These are phyloP conservation scores for Xylaria sp. DNA, from an alignment of 2,329 filamentous ascomycete species.

Conservation along the genomic window DNA sequence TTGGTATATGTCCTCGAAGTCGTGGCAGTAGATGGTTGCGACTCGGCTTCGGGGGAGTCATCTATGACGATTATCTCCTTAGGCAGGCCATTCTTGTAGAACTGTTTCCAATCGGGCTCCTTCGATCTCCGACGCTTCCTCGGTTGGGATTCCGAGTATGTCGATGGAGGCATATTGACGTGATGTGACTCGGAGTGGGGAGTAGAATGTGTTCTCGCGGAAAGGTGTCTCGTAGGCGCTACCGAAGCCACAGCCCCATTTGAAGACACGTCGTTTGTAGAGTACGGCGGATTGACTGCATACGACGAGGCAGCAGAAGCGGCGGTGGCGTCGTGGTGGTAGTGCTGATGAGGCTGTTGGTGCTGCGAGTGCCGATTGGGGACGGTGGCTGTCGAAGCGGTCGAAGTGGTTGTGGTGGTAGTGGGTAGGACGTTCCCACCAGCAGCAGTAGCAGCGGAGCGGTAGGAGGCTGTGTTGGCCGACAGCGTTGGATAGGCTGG, in stretches of 20 bases:
- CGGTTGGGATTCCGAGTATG: conserved; percentile 46
- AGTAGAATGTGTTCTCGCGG: conserved; percentile 49
- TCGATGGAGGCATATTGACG: conserved; percentile 52
- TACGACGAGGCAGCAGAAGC: conserved; percentile 47
- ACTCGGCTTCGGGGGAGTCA: conserved; percentile 71
- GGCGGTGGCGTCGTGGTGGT: not conserved
- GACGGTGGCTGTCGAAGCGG: conserved; percentile 50
- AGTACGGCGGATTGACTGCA: conserved; percentile 40
- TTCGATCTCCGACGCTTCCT: conserved; percentile 67
- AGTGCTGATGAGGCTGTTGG: conserved; percentile 15
- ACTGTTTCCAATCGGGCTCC: conserved; percentile 80
- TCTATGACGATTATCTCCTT: conserved; percentile 89
- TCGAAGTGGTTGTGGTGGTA: conserved; percentile 46
- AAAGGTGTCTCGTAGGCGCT: conserved; percentile 47
- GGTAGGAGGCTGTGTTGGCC: conserved; percentile 55
- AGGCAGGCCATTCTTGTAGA: conserved; percentile 84
- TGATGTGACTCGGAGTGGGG: conserved; percentile 49
- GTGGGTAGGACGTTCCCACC: conserved; percentile 52
- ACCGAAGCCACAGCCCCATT: conserved; percentile 53
- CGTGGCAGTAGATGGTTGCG: conserved; percentile 46
- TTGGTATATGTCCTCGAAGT: conserved; percentile 52
- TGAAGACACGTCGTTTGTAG: conserved; percentile 41
- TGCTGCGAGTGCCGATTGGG: conserved; percentile 47
- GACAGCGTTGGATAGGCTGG: conserved; percentile 44
- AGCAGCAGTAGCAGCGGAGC: conserved; percentile 40